These are phyloP conservation scores for Pythium rishiriense DNA, from an alignment of 352 stramenopile genomes.

Conservation along the genomic window DNA sequence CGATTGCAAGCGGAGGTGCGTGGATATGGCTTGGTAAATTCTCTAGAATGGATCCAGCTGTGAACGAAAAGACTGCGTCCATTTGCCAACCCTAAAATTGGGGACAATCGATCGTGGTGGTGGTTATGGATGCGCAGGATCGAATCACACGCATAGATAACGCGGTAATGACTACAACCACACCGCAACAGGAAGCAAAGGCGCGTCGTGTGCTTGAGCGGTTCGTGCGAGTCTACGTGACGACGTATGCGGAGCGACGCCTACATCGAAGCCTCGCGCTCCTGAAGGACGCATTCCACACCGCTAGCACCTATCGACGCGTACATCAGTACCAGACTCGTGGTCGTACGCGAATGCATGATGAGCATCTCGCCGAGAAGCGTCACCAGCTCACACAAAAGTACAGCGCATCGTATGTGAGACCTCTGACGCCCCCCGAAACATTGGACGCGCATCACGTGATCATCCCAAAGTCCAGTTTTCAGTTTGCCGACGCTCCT, in stretches of 20 bases:
- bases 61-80: too few relatives aligned
- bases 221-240: constrained; percentile 25
- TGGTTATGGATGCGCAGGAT: too few relatives aligned
- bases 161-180: neutral
- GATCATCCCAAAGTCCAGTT: constrained; percentile 9
- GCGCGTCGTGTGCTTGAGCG: constrained; percentile 15
- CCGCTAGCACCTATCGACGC: neutral
- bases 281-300: constrained; percentile 28
- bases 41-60: too few relatives aligned
- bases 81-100: too few relatives aligned
- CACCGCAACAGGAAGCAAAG: neutral
- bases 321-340: neutral
- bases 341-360: neutral
- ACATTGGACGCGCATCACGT: neutral
- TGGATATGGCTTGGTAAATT: too few relatives aligned
- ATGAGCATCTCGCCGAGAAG: neutral
- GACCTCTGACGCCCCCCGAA: neutral
- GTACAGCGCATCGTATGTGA: constrained; percentile 12
- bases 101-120: too few relatives aligned
- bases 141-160: neutral
- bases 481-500: too few relatives aligned
- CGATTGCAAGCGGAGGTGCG: too few relatives aligned
- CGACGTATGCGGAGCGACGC: constrained; percentile 18
- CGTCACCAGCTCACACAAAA: neutral
- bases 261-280: constrained; percentile 7